Evolutionary conservation across 345 rosid species (phyloP).

Genomic region (Carallia pectinifolia): DNA sequence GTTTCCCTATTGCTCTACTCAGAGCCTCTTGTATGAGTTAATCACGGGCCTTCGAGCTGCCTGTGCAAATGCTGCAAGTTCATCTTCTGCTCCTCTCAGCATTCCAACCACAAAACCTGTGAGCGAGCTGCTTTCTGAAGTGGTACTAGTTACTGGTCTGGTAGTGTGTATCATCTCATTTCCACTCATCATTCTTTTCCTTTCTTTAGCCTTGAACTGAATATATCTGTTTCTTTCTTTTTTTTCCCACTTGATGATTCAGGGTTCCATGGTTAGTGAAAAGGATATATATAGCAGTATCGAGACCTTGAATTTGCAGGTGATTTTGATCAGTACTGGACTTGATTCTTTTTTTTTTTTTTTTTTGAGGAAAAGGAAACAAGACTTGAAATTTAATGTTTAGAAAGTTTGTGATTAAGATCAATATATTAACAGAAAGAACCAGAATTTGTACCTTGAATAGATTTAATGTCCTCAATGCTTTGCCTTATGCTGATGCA

Average conservation of each 20-base stretch:
- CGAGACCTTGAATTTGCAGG: slow-evolving; percentile 50
- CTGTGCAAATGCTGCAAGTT: slow-evolving; percentile 68
- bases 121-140: slow-evolving; percentile 61
- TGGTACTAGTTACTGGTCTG: slow-evolving; percentile 37
- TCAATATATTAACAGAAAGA: neutral
- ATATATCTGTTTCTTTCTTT: neutral
- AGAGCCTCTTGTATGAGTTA: slow-evolving; percentile 80
- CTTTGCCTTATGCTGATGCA: no score
- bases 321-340: slow-evolving; percentile 19
- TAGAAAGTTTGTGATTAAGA: neutral
- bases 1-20: slow-evolving; percentile 11
- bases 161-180: slow-evolving; percentile 32
- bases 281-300: slow-evolving; percentile 30
- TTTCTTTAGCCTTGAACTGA: slow-evolving; percentile 11
- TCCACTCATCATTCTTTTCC: neutral
- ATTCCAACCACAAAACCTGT: slow-evolving; percentile 58
- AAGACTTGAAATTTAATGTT: slow-evolving; percentile 3
- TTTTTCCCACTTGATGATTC: slow-evolving; percentile 14
- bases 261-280: slow-evolving; percentile 39
- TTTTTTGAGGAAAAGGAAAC: no score
- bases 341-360: no score
- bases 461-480: slow-evolving; percentile 2
- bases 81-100: slow-evolving; percentile 72
- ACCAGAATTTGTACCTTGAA: neutral
- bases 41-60: slow-evolving; percentile 71